Percentiles rank a stretch among this genome's conserved stretches.
phyloP scores from a whole-genome alignment of 2,329 filamentous ascomycete genomes.

The Verticillium klebahnii region DNA sequence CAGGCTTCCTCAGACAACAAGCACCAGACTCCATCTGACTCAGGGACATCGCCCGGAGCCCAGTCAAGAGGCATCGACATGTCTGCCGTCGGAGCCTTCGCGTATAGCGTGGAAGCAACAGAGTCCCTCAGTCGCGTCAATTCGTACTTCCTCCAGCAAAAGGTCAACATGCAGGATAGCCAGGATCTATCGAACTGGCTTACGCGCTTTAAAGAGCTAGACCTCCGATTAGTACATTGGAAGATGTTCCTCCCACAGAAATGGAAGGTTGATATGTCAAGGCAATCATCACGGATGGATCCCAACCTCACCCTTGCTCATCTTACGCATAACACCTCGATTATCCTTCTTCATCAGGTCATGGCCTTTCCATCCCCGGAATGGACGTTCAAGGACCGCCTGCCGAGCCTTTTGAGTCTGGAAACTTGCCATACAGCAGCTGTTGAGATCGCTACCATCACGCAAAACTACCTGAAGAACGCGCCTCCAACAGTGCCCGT shows the following conservation, averaged over 20 bases:
- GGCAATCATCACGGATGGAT: conserved; percentile 10
- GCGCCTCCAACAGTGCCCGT: conserved; percentile 18
- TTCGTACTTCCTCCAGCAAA: conserved; percentile 31
- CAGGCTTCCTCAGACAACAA: conserved; percentile 19
- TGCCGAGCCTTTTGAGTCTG: conserved; percentile 29
- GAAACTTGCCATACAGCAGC: conserved; percentile 39
- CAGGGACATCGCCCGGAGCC: conserved; percentile 7
- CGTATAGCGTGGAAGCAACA: conserved; percentile 32
- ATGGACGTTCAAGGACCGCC: conserved; percentile 5
- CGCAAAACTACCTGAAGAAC: conserved; percentile 33
- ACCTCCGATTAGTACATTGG: conserved; percentile 31
- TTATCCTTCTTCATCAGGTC: conserved; percentile 29
- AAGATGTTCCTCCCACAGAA: conserved; percentile 31
- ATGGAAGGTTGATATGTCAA: conserved; percentile 26
- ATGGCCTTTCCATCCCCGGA: conserved; percentile 19
- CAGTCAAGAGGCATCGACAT: conserved; percentile 17
- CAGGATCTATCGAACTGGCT: conserved; percentile 29
- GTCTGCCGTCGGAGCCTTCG: conserved; percentile 29
- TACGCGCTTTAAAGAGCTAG: conserved; percentile 33
- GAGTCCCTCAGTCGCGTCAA: conserved; percentile 32
- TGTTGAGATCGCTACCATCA: conserved; percentile 35
- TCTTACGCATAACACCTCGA: conserved; percentile 29
- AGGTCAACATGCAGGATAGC: conserved; percentile 22
- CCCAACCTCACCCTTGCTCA: conserved; percentile 31
- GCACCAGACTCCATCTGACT: conserved; percentile 14